A percentile compares a stretch with the other conserved stretches of the same genome.
Conservation (phyloP, 768 basidiomycete species). For the Termitomyces sp. region DNA sequence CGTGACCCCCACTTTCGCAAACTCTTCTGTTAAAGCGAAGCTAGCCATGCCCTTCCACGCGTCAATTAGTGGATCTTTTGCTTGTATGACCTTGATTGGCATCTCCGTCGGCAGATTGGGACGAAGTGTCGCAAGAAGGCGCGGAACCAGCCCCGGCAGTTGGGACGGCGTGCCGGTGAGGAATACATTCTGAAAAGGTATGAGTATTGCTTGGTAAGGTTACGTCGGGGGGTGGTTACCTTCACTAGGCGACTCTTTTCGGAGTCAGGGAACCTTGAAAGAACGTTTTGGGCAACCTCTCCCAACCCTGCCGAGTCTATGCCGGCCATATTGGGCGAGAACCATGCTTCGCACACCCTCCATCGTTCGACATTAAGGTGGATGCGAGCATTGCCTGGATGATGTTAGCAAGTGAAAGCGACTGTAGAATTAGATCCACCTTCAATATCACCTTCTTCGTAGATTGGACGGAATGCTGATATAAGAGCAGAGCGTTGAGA, state of each 20-base stretch:
- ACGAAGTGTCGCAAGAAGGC: conserved; percentile 69
- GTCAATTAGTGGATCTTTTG: conserved; percentile 63
- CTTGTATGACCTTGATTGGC: conserved; percentile 55
- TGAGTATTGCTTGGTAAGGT: background rate
- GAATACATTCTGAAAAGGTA: conserved; percentile 67
- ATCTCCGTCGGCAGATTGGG: conserved; percentile 84
- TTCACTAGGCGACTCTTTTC: conserved; percentile 73
- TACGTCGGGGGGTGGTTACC: conserved; percentile 32
- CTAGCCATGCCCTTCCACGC: conserved; percentile 94
- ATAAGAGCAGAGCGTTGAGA: conserved; percentile 81
- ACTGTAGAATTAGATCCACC: conserved; percentile 25
- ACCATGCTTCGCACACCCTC: conserved; percentile 89
- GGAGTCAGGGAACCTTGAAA: conserved; percentile 60
- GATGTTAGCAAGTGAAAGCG: background rate
- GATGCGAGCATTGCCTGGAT: conserved; percentile 60
- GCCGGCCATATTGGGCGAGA: conserved; percentile 91
- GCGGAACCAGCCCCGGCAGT: conserved; percentile 60
- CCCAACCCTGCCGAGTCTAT: conserved; percentile 91
- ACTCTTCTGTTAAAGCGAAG: conserved; percentile 54
- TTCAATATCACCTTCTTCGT: conserved; percentile 69
- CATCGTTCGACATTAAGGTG: conserved; percentile 89
- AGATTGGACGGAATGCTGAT: conserved; percentile 77
- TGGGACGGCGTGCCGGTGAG: conserved; percentile 80
- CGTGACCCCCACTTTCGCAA: conserved; percentile 54
- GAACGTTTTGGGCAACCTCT: conserved; percentile 84